Evolutionary conservation across 2,329 filamentous ascomycete genomes (phyloP).

Genomic region (Nemania abortiva): DNA sequence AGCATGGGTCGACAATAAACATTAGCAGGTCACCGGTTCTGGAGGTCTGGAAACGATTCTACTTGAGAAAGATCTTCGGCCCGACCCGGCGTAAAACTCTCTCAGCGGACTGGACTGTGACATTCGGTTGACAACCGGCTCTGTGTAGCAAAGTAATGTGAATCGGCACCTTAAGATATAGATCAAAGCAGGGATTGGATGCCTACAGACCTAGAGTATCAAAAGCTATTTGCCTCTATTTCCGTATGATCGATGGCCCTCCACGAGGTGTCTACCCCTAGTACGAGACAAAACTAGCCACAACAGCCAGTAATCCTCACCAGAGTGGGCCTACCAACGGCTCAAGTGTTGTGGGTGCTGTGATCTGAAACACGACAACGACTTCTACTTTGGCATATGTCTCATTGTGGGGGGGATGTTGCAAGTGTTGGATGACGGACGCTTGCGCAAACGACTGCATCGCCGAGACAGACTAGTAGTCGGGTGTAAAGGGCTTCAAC

Average conservation of each 20-base stretch:
- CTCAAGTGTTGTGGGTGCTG: conserved; percentile 29
- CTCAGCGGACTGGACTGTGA: conserved; percentile 13
- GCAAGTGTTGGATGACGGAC: conserved; percentile 53
- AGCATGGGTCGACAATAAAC: conserved; percentile 21
- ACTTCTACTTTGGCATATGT: conserved; percentile 43
- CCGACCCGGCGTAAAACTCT: conserved; percentile 34
- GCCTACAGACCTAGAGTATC: not conserved
- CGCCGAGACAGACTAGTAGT: conserved; percentile 42
- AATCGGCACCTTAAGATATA: conserved; percentile 2
- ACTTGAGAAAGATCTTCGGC: conserved; percentile 24
- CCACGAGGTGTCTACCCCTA: not conserved
- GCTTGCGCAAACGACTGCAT: conserved; percentile 55
- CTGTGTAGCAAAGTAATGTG: conserved; percentile 6
- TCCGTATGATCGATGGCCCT: not conserved
- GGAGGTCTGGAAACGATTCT: conserved; percentile 30
- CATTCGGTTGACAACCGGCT: conserved; percentile 14
- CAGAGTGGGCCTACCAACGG: conserved; percentile 41
- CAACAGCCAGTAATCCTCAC: conserved; percentile 8
- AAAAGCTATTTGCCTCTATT: not conserved
- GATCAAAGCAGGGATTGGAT: not conserved
- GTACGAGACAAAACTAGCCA: conserved; percentile 22
- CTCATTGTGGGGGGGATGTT: conserved; percentile 45
- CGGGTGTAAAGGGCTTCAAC: conserved; percentile 33
- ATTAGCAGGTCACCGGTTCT: conserved; percentile 34
- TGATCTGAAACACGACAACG: conserved; percentile 46